Conservation (phyloP, 768 basidiomycete species). For the Cystofilobasidium bisporidii region DNA sequence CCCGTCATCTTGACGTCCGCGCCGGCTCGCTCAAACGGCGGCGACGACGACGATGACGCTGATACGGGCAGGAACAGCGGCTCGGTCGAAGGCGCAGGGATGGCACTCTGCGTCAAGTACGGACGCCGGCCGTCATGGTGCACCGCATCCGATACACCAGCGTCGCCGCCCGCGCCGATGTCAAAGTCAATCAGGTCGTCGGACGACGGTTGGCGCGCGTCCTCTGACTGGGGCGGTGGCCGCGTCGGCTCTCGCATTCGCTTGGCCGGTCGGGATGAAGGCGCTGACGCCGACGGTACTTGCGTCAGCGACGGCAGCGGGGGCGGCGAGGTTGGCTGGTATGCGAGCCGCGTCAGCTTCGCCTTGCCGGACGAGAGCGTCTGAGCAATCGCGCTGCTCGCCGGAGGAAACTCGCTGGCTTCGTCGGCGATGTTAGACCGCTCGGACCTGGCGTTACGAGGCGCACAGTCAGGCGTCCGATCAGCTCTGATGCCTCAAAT, state of each 20-base stretch:
- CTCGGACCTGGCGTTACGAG: too few species aligned
- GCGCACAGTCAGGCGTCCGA: too few species aligned
- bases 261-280: too few species aligned
- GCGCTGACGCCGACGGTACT: too few species aligned
- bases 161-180: background rate
- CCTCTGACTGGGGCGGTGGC: background rate
- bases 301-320: background rate
- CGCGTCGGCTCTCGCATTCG: background rate
- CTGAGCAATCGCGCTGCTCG: background rate
- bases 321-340: background rate
- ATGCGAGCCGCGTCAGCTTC: conserved; percentile 1
- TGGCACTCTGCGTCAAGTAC: background rate
- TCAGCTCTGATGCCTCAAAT: too few species aligned
- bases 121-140: too few species aligned
- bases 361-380: background rate
- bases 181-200: conserved; percentile 6
- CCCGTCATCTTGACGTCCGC: background rate
- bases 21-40: background rate
- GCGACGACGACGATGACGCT: background rate
- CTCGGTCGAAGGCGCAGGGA: background rate
- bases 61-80: background rate
- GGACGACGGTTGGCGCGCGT: background rate
- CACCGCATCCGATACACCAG: too few species aligned
- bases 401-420: background rate
- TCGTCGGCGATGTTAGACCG: background rate